Evolutionary conservation across 441 rosid species (phyloP).

Genomic region (Daphne laureola): DNA sequence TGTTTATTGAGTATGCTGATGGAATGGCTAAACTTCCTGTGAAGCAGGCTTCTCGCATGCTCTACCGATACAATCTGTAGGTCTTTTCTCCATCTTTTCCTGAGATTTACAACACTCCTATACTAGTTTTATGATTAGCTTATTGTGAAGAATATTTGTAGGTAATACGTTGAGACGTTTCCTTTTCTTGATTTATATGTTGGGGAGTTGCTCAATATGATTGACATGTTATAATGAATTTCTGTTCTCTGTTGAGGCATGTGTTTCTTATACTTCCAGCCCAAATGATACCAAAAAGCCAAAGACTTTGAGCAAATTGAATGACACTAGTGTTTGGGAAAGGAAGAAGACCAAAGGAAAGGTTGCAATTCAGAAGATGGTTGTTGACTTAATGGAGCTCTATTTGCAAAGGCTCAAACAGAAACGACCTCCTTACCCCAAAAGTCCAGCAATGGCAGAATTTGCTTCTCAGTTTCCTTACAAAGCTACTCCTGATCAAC

Average conservation of each 20-base stretch:
- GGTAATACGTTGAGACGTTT: too few species aligned
- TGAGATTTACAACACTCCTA: not conserved
- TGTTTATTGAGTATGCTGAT: conserved; percentile 87
- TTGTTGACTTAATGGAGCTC: conserved; percentile 94
- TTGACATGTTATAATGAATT: conserved; percentile 5
- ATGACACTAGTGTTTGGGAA: conserved; percentile 79
- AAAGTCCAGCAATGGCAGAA: conserved; percentile 53
- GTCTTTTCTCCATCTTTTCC: conserved; percentile 15
- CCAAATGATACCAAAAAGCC: conserved; percentile 84
- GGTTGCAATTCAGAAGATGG: conserved; percentile 97
- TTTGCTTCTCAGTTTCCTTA: conserved; percentile 71
- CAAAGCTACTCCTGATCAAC: conserved; percentile 87
- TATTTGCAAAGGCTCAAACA: conserved; percentile 90
- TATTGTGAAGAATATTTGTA: not conserved
- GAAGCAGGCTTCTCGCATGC: conserved; percentile 83
- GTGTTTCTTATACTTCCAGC: conserved; percentile 33
- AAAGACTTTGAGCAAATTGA: conserved; percentile 74
- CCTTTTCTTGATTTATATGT: too few species aligned
- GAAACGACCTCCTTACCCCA: conserved; percentile 75
- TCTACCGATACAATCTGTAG: conserved; percentile 88
- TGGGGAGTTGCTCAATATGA: not conserved
- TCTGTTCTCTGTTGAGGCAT: conserved; percentile 3
- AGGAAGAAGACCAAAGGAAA: conserved; percentile 91
- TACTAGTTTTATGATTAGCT: not conserved
- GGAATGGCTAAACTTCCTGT: conserved; percentile 99